These are phyloP conservation scores for Blastomyces percursus DNA, from an alignment of 2,329 filamentous ascomycete species.

Conservation along the genomic window DNA sequence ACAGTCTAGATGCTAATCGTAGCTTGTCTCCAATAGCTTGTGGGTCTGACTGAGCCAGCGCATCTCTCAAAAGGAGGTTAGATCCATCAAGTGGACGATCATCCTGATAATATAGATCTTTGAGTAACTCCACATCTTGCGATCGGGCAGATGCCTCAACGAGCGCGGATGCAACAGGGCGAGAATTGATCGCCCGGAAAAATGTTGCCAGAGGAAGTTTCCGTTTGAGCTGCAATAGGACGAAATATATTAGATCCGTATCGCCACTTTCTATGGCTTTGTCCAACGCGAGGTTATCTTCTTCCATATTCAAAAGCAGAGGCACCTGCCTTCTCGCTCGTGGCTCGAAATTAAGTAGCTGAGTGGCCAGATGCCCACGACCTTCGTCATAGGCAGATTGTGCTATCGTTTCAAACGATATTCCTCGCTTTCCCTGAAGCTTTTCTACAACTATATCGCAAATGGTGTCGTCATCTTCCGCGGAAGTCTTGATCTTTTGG, in stretches of 20 bases:
- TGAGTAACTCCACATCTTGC: constrained; percentile 71
- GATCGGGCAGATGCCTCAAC: constrained; percentile 74
- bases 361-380: constrained; percentile 73
- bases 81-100: constrained; percentile 82
- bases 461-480: constrained; percentile 77
- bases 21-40: constrained; percentile 72
- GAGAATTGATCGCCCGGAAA: constrained; percentile 79
- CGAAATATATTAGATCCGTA: constrained; percentile 82
- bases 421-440: constrained; percentile 75
- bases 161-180: constrained; percentile 75
- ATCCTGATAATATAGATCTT: constrained; percentile 96
- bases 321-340: constrained; percentile 94
- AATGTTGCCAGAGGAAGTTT: constrained; percentile 84
- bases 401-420: constrained; percentile 92
- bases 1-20: constrained; percentile 69
- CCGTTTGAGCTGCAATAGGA: constrained; percentile 76
- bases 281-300: constrained; percentile 87
- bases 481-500: constrained; percentile 76
- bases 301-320: constrained; percentile 84
- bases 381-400: constrained; percentile 91
- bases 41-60: constrained; percentile 59
- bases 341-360: constrained; percentile 85
- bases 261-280: constrained; percentile 95
- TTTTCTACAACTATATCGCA: constrained; percentile 79
- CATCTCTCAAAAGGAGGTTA: constrained; percentile 75